Evolutionary conservation across 164 flowering plant species (phyloP).

Genomic region (Santalum album): DNA sequence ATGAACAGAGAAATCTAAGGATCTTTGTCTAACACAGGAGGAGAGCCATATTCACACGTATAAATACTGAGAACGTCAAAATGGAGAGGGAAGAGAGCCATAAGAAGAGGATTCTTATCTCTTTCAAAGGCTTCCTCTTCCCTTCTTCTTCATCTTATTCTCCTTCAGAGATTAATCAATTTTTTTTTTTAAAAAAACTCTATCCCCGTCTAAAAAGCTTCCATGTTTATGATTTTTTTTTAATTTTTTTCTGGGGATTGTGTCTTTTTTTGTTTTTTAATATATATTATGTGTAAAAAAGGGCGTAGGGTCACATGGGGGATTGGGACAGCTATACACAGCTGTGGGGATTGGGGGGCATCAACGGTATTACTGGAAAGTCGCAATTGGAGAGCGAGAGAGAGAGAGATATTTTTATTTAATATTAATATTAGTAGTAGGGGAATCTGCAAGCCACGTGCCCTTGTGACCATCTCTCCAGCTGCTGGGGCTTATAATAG

Average conservation of each 20-base stretch:
- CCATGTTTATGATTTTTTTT: neutral
- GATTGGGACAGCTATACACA: constrained; percentile 47
- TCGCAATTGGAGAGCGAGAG: too few species aligned
- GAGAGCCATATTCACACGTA: too few species aligned
- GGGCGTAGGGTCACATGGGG: constrained; percentile 56
- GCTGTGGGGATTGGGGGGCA: constrained; percentile 20
- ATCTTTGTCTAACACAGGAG: too few species aligned
- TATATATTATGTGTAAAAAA: neutral
- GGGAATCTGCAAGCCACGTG: constrained; percentile 53
- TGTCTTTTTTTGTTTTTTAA: neutral
- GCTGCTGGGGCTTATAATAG: constrained; percentile 9
- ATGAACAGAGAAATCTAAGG: too few species aligned
- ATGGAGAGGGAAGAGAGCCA: too few species aligned
- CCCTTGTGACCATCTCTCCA: constrained; percentile 21
- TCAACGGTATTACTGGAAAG: constrained; percentile 45
- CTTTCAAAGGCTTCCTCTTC: too few species aligned
- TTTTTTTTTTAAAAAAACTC: neutral
- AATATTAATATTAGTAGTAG: constrained; percentile 17
- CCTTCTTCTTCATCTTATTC: too few species aligned
- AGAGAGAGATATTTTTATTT: too few species aligned
- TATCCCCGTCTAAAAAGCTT: neutral
- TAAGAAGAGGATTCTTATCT: too few species aligned
- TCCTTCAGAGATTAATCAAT: too few species aligned
- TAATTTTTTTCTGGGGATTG: neutral
- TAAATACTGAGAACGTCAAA: too few species aligned